A percentile compares a stretch with the other conserved stretches of the same genome.
Conservation (phyloP, 129 eudicot genomes). For the Sambucus nigra region DNA sequence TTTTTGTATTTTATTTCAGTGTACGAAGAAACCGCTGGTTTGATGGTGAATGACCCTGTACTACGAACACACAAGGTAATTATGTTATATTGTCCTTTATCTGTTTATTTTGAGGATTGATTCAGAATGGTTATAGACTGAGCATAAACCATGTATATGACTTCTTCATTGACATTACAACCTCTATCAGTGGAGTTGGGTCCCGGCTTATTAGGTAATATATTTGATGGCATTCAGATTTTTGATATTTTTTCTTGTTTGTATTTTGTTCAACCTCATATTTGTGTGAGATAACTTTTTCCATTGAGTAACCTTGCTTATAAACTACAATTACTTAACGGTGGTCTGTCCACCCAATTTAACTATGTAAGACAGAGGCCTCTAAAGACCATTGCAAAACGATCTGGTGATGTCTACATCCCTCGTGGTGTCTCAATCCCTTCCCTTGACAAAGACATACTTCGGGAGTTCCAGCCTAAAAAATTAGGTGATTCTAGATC, state of each 20-base stretch:
- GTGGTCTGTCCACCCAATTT: not conserved
- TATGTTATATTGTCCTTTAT: not conserved
- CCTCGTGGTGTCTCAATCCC: slow-evolving; percentile 99
- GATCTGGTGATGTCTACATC: slow-evolving; percentile 93
- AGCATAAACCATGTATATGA: slow-evolving; percentile 4
- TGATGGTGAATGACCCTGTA: slow-evolving; percentile 96
- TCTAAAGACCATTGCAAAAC: slow-evolving; percentile 76
- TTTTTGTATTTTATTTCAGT: slow-evolving; percentile 32
- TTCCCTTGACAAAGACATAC: slow-evolving; percentile 91
- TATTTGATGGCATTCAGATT: slow-evolving; percentile 99
- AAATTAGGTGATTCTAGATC: slow-evolving; percentile 45
- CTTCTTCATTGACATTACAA: slow-evolving; percentile 29
- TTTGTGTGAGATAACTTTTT: not conserved
- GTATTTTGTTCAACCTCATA: not conserved
- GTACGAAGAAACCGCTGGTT: slow-evolving; percentile 97
- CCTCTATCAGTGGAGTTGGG: slow-evolving; percentile 98
- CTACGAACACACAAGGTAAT: slow-evolving; percentile 89
- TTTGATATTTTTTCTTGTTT: not conserved
- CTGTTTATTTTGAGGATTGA: not conserved
- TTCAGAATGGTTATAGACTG: not conserved
- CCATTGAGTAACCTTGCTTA: not conserved
- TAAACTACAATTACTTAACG: not conserved
- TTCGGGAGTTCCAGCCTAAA: slow-evolving; percentile 94
- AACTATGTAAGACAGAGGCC: slow-evolving; percentile 64
- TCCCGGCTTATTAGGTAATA: slow-evolving; percentile 95